Evolutionary conservation across 2,329 filamentous ascomycete genomes (phyloP), one percentile per base, ranked within the genome.

Genomic region (Myriosclerotinia curreyana): DNA sequence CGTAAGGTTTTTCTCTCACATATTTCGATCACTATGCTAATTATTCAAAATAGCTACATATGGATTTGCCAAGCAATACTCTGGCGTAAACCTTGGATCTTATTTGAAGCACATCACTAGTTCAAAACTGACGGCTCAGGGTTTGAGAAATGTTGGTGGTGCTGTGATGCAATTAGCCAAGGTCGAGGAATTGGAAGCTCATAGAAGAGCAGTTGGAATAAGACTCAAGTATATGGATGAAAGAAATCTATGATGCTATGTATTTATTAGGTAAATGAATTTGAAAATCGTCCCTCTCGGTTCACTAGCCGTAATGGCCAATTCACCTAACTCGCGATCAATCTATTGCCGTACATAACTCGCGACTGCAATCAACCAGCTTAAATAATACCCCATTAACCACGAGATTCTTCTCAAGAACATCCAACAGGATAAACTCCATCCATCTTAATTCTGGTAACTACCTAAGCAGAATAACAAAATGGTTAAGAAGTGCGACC

Each of bases 61-160:
- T 74, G 95, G 95, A 49, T 99, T 96, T 73, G 95, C 95, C 56
- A 96, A 96, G 79, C 95, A 99, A 77, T 99, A 99, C 80, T 97
- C 92, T 7, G 95, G 95, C 60, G 95, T 99, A 74, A 99, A 96
- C 77, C 84, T 99, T 7, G 92, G 86, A 40, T 98, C 94, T 2
- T 99, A 97, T 78, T 85, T 96, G 76, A 99, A 99, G 81, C 92
- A 98, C 81, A 97, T 99, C 74, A 99, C 95, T 46, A 95, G 91
- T 79, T 92, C 92, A 0, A 91, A 96, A 76, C 82, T 99, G 67
- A 96, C 92, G 1, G 85, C 87, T 22, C 84, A 96, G 72, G 95
- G 95, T 28, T 80, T 99, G 67, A 83, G 84, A 71, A 95, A 96
- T 72, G 90, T 99, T 2, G 92, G 94, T 42, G 80, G 82, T 61